phyloP scores from a whole-genome alignment of 257 asterid genomes.

The Phtheirospermum japonicum region DNA sequence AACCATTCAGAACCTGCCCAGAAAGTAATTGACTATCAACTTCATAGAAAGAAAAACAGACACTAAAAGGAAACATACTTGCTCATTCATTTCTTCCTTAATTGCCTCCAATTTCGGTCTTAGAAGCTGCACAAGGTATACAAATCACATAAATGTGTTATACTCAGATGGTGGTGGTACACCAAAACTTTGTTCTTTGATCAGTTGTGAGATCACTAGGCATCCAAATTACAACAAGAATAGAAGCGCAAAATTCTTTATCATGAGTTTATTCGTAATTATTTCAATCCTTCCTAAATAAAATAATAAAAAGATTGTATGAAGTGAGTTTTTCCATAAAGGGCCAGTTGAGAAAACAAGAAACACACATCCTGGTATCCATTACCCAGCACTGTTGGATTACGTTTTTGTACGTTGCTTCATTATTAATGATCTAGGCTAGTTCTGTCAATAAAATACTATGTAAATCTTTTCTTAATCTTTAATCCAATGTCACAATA shows the following conservation, averaged over 20 bases:
- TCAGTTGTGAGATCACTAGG: constrained; percentile 3
- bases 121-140: constrained; percentile 60
- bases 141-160: constrained; percentile 25
- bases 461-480: too few species aligned
- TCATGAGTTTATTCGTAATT: neutral
- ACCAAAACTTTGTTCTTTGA: neutral
- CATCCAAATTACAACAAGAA: constrained; percentile 11
- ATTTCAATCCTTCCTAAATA: constrained; percentile 3
- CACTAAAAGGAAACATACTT: constrained; percentile 42
- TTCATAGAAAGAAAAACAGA: constrained; percentile 18
- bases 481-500: neutral
- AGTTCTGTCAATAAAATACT: too few species aligned
- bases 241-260: neutral
- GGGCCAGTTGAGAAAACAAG: constrained; percentile 14
- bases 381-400: constrained; percentile 3
- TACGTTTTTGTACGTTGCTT: constrained; percentile 16
- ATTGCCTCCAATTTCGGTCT: constrained; percentile 70
- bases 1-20: constrained; percentile 9
- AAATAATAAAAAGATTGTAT: constrained; percentile 8
- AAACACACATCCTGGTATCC: constrained; percentile 3
- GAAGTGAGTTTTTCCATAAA: neutral
- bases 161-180: constrained; percentile 17
- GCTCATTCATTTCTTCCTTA: constrained; percentile 67
- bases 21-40: constrained; percentile 20
- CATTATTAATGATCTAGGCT: neutral